Evolutionary conservation across 108 stramenopile genomes (phyloP).

Genomic region (Nitzschia putrida): DNA sequence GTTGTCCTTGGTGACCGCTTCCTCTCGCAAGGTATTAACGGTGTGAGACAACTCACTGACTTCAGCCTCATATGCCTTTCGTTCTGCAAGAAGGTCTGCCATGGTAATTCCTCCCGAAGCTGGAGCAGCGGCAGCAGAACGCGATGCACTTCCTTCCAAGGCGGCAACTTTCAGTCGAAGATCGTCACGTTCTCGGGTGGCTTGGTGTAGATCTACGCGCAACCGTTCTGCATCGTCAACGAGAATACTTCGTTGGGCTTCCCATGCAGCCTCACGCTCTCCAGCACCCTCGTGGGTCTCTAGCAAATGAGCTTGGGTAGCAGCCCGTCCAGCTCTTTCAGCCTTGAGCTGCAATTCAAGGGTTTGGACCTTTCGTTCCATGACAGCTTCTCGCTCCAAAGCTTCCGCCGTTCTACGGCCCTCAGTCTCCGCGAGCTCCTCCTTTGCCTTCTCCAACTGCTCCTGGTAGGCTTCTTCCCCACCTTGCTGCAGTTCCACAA

Average conservation of each 20-base stretch:
- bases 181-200: conserved; percentile 72
- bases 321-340: conserved; percentile 81
- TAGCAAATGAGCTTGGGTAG: conserved; percentile 71
- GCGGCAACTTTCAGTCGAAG: conserved; percentile 71
- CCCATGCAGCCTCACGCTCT: conserved; percentile 87
- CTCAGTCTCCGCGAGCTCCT: conserved; percentile 81
- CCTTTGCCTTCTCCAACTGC: conserved; percentile 72
- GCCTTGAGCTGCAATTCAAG: conserved; percentile 83
- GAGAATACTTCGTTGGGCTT: conserved; percentile 81
- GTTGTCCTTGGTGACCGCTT: conserved; percentile 64
- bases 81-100: conserved; percentile 72
- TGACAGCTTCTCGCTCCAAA: conserved; percentile 82
- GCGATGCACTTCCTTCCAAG: conserved; percentile 29
- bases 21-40: conserved; percentile 76
- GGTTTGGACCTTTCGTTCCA: conserved; percentile 68
- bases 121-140: conserved; percentile 26
- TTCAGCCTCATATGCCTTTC: conserved; percentile 88
- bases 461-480: conserved; percentile 69
- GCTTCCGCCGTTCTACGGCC: conserved; percentile 83
- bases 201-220: conserved; percentile 64
- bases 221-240: conserved; percentile 82
- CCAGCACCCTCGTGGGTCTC: conserved; percentile 79
- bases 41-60: conserved; percentile 66
- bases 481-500: conserved; percentile 66
- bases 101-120: conserved; percentile 53